phyloP scores from a whole-genome alignment of 2,329 filamentous ascomycete genomes.

The Cordyceps farinosa region DNA sequence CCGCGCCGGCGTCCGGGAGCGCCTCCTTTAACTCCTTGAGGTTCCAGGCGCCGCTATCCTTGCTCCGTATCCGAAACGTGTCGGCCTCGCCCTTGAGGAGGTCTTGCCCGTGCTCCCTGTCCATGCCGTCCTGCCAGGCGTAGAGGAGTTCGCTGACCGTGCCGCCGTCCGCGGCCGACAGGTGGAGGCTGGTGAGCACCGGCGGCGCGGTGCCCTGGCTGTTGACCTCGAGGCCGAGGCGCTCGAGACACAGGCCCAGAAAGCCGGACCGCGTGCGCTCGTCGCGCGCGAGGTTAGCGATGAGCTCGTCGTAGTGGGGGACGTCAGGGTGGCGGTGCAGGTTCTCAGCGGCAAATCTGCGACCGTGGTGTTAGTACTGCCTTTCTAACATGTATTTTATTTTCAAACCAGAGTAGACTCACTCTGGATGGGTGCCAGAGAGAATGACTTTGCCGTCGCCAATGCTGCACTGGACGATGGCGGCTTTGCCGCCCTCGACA shows the following conservation, averaged over 20 bases:
- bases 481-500: constrained; percentile 75
- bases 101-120: constrained; percentile 61
- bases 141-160: constrained; percentile 66
- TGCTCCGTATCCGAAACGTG: constrained; percentile 72
- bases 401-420: constrained; percentile 18
- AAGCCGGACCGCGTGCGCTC: constrained; percentile 71
- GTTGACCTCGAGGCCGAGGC: constrained; percentile 77
- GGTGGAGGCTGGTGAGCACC: constrained; percentile 75
- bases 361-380: constrained; percentile 17
- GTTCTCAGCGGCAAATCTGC: constrained; percentile 77
- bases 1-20: constrained; percentile 35
- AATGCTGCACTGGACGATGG: constrained; percentile 77
- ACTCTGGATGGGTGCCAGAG: constrained; percentile 92
- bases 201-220: constrained; percentile 67
- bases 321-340: constrained; percentile 64
- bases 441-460: constrained; percentile 76
- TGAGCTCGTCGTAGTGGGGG: constrained; percentile 66
- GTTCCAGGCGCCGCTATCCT: constrained; percentile 54
- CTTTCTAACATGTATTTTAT: neutral
- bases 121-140: constrained; percentile 64
- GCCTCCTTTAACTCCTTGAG: constrained; percentile 53
- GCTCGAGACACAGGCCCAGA: constrained; percentile 72
- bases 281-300: constrained; percentile 63
- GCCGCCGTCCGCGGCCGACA: constrained; percentile 65
- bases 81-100: constrained; percentile 79